phyloP scores from a whole-genome alignment of 805 yeast genomes.

The Danielia oregonensis region DNA sequence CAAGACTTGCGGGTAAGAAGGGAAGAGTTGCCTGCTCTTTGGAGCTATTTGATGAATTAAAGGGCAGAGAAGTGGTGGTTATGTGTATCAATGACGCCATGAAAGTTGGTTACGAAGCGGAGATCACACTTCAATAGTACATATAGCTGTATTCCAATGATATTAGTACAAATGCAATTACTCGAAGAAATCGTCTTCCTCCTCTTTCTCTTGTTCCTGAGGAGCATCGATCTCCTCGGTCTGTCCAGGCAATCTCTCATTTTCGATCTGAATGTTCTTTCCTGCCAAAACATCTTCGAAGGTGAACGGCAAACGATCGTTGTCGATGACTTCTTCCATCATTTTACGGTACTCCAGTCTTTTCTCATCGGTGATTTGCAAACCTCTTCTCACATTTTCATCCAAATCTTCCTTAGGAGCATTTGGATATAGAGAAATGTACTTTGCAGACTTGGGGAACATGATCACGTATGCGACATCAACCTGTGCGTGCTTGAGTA shows the following conservation, averaged over 20 bases:
- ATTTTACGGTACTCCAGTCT: conserved; percentile 45
- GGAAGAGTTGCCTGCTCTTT: conserved; percentile 44
- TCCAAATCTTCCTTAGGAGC: conserved; percentile 21
- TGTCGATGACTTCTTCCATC: conserved; percentile 49
- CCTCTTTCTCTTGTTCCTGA: conserved; percentile 22
- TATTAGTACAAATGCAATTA: conserved; percentile 10
- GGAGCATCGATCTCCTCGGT: conserved; percentile 44
- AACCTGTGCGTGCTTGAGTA: conserved; percentile 52
- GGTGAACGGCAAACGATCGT: conserved; percentile 50
- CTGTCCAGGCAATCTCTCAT: conserved; percentile 14
- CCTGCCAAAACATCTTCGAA: conserved; percentile 46
- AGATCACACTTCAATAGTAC: conserved; percentile 2
- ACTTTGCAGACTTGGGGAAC: conserved; percentile 78
- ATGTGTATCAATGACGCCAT: conserved; percentile 64
- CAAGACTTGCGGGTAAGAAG: conserved; percentile 36
- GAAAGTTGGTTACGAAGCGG: conserved; percentile 44
- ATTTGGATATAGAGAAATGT: conserved; percentile 70
- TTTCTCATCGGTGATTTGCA: conserved; percentile 39
- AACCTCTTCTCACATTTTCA: conserved; percentile 37
- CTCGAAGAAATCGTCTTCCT: conserved; percentile 28
- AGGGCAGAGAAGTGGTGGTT: conserved; percentile 45
- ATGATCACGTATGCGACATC: conserved; percentile 73
- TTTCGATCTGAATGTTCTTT: conserved; percentile 26
- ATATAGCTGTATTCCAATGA: conserved; percentile 1
- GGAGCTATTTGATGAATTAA: conserved; percentile 46